Evolutionary conservation across 768 basidiomycete genomes (phyloP).

Genomic region (Tulasnella sp.): DNA sequence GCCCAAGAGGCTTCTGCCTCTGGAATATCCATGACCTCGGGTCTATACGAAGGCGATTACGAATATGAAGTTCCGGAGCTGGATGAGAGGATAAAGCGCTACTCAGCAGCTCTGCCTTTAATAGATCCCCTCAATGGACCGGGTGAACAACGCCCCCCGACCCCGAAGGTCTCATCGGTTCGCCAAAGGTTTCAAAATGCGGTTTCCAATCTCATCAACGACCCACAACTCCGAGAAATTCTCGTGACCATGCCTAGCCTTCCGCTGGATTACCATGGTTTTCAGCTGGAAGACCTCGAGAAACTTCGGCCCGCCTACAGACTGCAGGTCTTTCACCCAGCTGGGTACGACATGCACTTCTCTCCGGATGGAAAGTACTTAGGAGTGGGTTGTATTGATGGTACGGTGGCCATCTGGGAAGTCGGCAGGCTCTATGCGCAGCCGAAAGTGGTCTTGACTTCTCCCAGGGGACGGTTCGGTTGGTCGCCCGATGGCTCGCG

Average conservation of each 20-base stretch:
- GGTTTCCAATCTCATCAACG: too few relatives aligned
- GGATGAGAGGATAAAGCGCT: too few relatives aligned
- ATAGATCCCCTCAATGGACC: slow-evolving; percentile 54
- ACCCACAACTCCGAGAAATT: too few relatives aligned
- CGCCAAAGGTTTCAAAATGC: too few relatives aligned
- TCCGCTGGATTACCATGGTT: slow-evolving; percentile 35
- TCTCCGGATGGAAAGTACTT: slow-evolving; percentile 70
- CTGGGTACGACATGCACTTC: slow-evolving; percentile 70
- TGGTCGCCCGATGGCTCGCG: slow-evolving; percentile 70
- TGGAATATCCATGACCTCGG: too few relatives aligned
- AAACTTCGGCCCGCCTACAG: neutral
- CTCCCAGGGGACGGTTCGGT: slow-evolving; percentile 48
- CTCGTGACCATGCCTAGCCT: slow-evolving; percentile 34
- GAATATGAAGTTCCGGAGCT: too few relatives aligned
- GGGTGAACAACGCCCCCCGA: slow-evolving; percentile 33
- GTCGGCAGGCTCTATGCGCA: slow-evolving; percentile 44
- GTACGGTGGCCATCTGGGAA: neutral
- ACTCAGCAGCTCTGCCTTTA: too few relatives aligned
- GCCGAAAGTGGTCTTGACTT: slow-evolving; percentile 45
- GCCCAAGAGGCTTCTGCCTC: too few relatives aligned
- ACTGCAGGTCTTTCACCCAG: neutral
- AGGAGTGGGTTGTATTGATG: slow-evolving; percentile 60
- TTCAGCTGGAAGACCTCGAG: neutral
- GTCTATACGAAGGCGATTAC: too few relatives aligned
- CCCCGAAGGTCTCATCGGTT: too few relatives aligned